phyloP scores from a whole-genome alignment of 345 rosid species.

The Citrus sp. region DNA sequence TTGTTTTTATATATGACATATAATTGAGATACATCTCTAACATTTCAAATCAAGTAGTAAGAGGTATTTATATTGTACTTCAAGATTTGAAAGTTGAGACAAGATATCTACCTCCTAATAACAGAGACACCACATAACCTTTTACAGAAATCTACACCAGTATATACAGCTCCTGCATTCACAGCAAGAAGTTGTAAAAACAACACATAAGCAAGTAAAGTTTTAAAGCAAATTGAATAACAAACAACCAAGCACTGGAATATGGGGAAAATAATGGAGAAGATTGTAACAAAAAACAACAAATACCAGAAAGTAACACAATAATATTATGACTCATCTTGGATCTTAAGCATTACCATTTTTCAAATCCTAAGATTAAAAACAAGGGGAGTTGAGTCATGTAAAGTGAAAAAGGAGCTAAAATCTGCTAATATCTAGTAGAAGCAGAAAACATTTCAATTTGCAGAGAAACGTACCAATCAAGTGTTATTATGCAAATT shows the following conservation, averaged over 20 bases:
- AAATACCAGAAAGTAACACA: background rate
- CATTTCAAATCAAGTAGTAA: background rate
- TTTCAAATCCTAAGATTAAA: background rate
- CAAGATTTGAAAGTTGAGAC: slow-evolving; percentile 14
- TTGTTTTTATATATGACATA: too few relatives aligned
- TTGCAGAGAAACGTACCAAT: background rate
- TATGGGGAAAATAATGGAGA: background rate
- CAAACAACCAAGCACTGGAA: background rate
- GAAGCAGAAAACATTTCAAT: background rate
- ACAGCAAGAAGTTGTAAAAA: background rate
- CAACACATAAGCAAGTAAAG: background rate
- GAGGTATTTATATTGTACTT: background rate
- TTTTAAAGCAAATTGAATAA: background rate
- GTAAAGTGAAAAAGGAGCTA: background rate
- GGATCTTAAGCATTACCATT: background rate
- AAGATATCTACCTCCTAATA: slow-evolving; percentile 74
- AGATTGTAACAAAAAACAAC: background rate
- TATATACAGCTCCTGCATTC: slow-evolving; percentile 84
- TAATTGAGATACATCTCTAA: background rate
- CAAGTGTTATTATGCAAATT: background rate
- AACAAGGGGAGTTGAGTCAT: background rate
- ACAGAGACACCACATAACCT: slow-evolving; percentile 96
- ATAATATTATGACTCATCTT: background rate
- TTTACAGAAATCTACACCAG: slow-evolving; percentile 98
- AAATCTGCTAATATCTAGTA: background rate